These are phyloP conservation scores for Solanum hybrid DNA, from an alignment of 305 asterid species.

Conservation along the genomic window DNA sequence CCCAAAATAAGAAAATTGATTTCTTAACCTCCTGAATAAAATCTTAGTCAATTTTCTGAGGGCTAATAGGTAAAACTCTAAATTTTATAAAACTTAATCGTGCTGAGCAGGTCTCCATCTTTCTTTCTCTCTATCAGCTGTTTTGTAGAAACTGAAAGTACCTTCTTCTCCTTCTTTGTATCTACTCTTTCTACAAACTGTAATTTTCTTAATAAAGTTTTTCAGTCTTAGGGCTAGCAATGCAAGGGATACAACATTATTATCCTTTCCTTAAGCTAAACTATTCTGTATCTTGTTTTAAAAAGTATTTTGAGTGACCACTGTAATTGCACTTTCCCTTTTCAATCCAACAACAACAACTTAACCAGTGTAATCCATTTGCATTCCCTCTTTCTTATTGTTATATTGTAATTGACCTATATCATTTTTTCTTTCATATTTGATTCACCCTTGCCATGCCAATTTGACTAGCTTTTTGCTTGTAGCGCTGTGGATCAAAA, in stretches of 20 bases:
- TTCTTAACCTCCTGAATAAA: not conserved
- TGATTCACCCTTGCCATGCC: not conserved
- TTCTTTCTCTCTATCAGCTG: not conserved
- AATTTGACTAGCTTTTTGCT: not conserved
- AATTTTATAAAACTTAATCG: not conserved
- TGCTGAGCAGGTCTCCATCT: not conserved
- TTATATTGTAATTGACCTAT: not conserved
- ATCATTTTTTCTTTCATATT: not conserved
- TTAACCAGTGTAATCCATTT: not conserved
- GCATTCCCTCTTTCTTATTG: not conserved
- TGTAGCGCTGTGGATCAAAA: not conserved
- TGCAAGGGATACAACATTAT: not conserved
- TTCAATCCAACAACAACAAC: not conserved
- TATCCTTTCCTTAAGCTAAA: not conserved
- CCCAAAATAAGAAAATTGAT: not conserved
- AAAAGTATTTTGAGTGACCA: not conserved
- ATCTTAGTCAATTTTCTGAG: not conserved
- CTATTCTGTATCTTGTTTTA: not conserved
- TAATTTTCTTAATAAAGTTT: not conserved
- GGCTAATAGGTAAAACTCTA: not conserved
- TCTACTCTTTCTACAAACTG: not conserved
- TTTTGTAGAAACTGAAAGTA: not conserved
- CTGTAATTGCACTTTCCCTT: not conserved
- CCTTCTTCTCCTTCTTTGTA: not conserved
- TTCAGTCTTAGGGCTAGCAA: not conserved